These are phyloP conservation scores for Myxozyma neotropica DNA, from an alignment of 805 yeast genomes.

Conservation along the genomic window DNA sequence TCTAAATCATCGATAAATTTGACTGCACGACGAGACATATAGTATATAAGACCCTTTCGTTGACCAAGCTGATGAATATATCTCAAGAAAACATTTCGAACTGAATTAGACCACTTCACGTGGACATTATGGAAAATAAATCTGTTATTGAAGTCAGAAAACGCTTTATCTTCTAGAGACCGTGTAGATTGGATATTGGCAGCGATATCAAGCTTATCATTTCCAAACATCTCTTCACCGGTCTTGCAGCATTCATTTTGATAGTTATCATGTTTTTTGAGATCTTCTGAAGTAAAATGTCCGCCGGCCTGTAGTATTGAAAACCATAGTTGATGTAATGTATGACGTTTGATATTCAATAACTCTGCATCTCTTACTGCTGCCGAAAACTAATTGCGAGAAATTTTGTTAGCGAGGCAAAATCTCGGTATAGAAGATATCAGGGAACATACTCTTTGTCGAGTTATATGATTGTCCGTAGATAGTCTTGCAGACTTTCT, in stretches of 20 bases:
- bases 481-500: conserved; percentile 13
- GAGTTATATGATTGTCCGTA: conserved; percentile 15
- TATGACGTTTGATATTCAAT: conserved; percentile 14
- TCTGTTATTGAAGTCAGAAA: conserved; percentile 57
- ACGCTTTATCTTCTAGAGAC: conserved; percentile 14
- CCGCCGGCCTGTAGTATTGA: conserved; percentile 16
- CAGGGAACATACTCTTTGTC: conserved; percentile 16
- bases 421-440: neutral
- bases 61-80: conserved; percentile 56
- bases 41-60: conserved; percentile 49
- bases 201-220: neutral
- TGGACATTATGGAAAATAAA: conserved; percentile 73
- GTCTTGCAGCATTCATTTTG: conserved; percentile 1
- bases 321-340: conserved; percentile 27
- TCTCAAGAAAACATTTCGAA: conserved; percentile 64
- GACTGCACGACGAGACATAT: conserved; percentile 54
- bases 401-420: neutral
- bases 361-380: conserved; percentile 23
- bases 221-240: conserved; percentile 11
- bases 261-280: neutral
- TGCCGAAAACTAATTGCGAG: conserved; percentile 4
- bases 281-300: conserved; percentile 3
- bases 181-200: neutral
- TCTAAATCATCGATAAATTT: conserved; percentile 56
- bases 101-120: conserved; percentile 74